A percentile compares a stretch with the other conserved stretches of the same genome.
These are phyloP conservation scores for Trypanosoma rangeli DNA, from an alignment of 208 protist genomes.

Conservation along the genomic window DNA sequence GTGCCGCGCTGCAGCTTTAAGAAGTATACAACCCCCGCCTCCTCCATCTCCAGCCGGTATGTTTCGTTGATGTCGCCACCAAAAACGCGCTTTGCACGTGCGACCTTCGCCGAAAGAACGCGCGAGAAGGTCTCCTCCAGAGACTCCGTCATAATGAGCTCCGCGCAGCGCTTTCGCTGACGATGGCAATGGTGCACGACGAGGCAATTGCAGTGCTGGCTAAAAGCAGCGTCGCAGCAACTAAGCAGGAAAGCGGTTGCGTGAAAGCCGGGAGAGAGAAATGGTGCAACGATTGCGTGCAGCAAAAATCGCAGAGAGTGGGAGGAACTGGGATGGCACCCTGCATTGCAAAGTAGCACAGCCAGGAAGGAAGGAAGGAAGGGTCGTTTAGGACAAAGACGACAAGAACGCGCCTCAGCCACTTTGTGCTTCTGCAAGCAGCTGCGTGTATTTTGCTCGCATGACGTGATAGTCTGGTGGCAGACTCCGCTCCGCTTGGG, in stretches of 20 bases:
- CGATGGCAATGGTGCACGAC: too few species aligned
- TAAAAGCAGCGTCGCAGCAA: not conserved
- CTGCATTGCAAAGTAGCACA: not conserved
- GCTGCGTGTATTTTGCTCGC: slow-evolving; percentile 22
- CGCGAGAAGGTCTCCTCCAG: slow-evolving; percentile 12
- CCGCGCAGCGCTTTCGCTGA: too few species aligned
- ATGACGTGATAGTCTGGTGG: not conserved
- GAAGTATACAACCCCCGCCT: slow-evolving; percentile 26
- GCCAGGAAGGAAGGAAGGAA: too few species aligned
- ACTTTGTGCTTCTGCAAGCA: slow-evolving; percentile 1
- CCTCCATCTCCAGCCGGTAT: slow-evolving; percentile 18
- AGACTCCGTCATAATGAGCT: not conserved
- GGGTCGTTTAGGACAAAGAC: not conserved
- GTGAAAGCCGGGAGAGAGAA: not conserved
- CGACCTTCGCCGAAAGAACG: slow-evolving; percentile 10
- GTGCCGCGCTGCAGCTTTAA: slow-evolving; percentile 24
- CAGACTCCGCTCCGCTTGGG: slow-evolving; percentile 1
- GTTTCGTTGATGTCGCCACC: slow-evolving; percentile 15
- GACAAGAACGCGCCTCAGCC: not conserved
- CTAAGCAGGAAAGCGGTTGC: not conserved
- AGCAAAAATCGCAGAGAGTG: too few species aligned
- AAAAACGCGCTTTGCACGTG: slow-evolving; percentile 4
- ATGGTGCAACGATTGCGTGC: not conserved
- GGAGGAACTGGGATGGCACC: too few species aligned
- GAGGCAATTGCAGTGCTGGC: too few species aligned